phyloP scores from a whole-genome alignment of 495 filamentous ascomycete species.

The Aspergillus ostianus region DNA sequence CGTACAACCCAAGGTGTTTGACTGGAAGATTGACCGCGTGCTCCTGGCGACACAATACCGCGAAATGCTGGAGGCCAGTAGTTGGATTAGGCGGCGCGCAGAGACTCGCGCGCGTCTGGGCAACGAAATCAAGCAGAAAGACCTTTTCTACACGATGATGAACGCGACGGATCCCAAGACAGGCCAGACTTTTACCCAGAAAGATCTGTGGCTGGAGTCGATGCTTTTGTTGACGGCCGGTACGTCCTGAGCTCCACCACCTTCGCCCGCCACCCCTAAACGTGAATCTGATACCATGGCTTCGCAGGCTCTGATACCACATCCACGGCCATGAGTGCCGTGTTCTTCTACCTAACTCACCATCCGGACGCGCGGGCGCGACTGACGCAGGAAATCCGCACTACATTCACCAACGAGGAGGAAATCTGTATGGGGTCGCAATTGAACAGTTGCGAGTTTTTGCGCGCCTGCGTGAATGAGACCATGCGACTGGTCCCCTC shows the following conservation, averaged over 20 bases:
- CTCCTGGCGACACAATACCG: conserved; percentile 15
- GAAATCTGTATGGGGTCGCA: conserved; percentile 47
- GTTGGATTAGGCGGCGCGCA: conserved; percentile 37
- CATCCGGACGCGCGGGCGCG: conserved; percentile 46
- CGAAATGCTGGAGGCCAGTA: conserved; percentile 24
- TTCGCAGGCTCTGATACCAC: conserved; percentile 62
- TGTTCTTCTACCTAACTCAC: conserved; percentile 66
- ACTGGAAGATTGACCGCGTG: conserved; percentile 18
- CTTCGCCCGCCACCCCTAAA: too few relatives aligned
- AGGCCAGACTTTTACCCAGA: conserved; percentile 50
- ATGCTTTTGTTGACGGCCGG: conserved; percentile 44
- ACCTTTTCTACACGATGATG: conserved; percentile 60
- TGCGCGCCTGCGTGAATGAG: conserved; percentile 62
- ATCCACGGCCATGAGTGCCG: conserved; percentile 59
- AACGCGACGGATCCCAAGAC: conserved; percentile 60
- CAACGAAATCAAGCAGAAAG: conserved; percentile 44
- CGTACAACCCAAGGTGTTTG: conserved; percentile 17
- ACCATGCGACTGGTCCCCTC: conserved; percentile 69
- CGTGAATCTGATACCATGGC: conserved; percentile 12
- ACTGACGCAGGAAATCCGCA: conserved; percentile 42
- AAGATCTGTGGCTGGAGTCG: conserved; percentile 59
- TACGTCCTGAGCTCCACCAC: neutral
- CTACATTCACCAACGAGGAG: conserved; percentile 47
- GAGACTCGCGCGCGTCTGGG: conserved; percentile 24
- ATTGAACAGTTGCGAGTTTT: conserved; percentile 36